Evolutionary conservation across 371 early-diverging fungal species (phyloP).

Genomic region (Lichtheimia ornata): DNA sequence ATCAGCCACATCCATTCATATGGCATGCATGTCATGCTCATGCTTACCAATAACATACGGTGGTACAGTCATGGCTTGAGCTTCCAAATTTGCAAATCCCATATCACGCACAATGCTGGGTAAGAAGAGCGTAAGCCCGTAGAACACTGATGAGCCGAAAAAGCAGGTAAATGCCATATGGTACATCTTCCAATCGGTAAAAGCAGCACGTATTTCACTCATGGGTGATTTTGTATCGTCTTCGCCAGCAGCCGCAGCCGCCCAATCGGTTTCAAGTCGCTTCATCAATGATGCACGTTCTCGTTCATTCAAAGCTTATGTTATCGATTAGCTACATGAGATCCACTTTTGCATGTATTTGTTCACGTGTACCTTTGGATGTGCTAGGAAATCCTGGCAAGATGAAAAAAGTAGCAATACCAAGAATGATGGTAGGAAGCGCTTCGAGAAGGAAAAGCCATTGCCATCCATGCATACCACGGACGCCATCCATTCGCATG

Average conservation of each 20-base stretch:
- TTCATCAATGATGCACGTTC: constrained; percentile 58
- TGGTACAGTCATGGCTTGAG: constrained; percentile 45
- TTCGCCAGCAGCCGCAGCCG: constrained; percentile 20
- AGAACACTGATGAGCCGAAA: constrained; percentile 62
- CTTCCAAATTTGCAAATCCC: constrained; percentile 57
- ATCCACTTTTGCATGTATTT: background rate
- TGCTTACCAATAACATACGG: constrained; percentile 15
- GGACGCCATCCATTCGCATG: constrained; percentile 56
- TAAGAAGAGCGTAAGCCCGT: constrained; percentile 65
- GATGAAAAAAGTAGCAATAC: constrained; percentile 56
- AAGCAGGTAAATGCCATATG: constrained; percentile 58
- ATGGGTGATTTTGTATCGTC: constrained; percentile 58
- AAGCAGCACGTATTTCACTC: constrained; percentile 55
- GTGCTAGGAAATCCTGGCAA: constrained; percentile 75
- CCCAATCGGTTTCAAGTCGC: constrained; percentile 53
- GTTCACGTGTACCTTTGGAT: constrained; percentile 48
- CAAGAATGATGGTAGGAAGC: constrained; percentile 63
- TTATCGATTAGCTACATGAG: background rate
- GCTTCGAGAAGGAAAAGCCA: constrained; percentile 81
- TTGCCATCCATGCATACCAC: constrained; percentile 57
- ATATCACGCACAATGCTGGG: constrained; percentile 71
- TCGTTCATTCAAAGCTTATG: constrained; percentile 47
- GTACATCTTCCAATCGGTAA: constrained; percentile 61
- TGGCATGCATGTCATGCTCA: background rate
- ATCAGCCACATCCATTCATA: background rate